A percentile compares a stretch with the other conserved stretches of the same genome.
These are phyloP conservation scores for Tylopilus plumbeoviolaceoides DNA, from an alignment of 768 basidiomycete genomes.

Conservation along the genomic window DNA sequence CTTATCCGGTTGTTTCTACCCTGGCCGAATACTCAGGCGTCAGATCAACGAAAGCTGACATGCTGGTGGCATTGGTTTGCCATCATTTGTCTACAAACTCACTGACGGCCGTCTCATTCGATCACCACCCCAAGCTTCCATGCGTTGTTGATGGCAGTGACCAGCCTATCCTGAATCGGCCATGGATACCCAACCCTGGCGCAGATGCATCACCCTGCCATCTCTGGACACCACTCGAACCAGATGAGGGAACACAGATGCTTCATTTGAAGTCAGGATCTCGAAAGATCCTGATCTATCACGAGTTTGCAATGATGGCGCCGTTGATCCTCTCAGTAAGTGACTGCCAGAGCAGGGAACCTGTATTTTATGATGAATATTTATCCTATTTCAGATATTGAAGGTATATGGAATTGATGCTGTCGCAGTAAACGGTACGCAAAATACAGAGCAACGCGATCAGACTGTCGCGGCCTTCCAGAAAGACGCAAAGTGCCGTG, in stretches of 20 bases:
- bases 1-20: not conserved
- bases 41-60: conserved; percentile 2
- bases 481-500: not conserved
- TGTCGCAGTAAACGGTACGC: conserved; percentile 5
- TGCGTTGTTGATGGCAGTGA: too few species aligned
- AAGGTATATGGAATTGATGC: conserved; percentile 2
- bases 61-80: conserved; percentile 3
- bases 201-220: not conserved
- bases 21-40: not conserved
- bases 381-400: not conserved
- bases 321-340: conserved; percentile 6
- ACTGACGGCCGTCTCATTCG: not conserved
- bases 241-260: not conserved
- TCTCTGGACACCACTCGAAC: conserved; percentile 5
- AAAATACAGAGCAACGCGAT: not conserved
- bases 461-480: not conserved
- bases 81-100: conserved; percentile 3
- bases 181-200: not conserved
- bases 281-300: conserved; percentile 3
- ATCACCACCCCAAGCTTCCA: not conserved
- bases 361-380: not conserved
- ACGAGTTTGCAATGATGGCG: conserved; percentile 7
- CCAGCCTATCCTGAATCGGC: conserved; percentile 1
- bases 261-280: not conserved
- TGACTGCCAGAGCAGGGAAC: not conserved